Conservation (phyloP, 768 basidiomycete species). For the Coprinopsis sp. region DNA sequence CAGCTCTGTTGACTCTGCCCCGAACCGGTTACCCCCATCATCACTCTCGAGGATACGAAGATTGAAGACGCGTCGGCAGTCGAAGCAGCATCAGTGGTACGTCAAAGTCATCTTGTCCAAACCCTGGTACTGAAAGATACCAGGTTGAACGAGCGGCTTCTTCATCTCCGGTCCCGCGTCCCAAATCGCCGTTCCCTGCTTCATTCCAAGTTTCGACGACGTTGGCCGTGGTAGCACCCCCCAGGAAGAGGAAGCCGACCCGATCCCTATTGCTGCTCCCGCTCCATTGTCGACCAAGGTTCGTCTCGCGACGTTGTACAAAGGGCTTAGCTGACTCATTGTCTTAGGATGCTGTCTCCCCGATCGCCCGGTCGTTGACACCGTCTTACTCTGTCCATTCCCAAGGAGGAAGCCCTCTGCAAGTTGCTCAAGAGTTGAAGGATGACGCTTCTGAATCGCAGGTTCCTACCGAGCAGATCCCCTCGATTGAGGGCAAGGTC, state of each 20-base stretch:
- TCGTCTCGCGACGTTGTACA: neutral
- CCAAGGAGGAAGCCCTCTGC: slow-evolving; percentile 27
- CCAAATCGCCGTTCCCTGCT: slow-evolving; percentile 49
- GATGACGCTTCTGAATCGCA: slow-evolving; percentile 2
- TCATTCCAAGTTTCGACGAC: slow-evolving; percentile 50
- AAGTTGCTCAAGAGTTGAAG: neutral
- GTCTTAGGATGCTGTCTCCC: slow-evolving; percentile 6
- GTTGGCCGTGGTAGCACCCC: slow-evolving; percentile 24
- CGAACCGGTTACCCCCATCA: no score
- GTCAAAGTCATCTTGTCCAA: neutral
- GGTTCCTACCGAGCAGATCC: slow-evolving; percentile 2
- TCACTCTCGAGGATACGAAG: no score
- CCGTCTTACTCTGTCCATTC: slow-evolving; percentile 39
- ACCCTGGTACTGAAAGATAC: neutral
- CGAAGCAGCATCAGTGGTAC: neutral
- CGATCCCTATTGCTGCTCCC: slow-evolving; percentile 1
- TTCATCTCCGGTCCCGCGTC: slow-evolving; percentile 29
- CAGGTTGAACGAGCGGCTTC: neutral
- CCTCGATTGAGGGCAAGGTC: neutral
- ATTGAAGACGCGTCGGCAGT: no score
- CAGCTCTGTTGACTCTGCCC: no score
- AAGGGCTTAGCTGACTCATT: neutral
- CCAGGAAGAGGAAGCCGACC: slow-evolving; percentile 15
- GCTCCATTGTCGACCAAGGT: neutral
- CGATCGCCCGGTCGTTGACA: slow-evolving; percentile 32